Base-by-base conservation (phyloP, 2,329 filamentous ascomycete species). In the Didymella exigua region DNA sequence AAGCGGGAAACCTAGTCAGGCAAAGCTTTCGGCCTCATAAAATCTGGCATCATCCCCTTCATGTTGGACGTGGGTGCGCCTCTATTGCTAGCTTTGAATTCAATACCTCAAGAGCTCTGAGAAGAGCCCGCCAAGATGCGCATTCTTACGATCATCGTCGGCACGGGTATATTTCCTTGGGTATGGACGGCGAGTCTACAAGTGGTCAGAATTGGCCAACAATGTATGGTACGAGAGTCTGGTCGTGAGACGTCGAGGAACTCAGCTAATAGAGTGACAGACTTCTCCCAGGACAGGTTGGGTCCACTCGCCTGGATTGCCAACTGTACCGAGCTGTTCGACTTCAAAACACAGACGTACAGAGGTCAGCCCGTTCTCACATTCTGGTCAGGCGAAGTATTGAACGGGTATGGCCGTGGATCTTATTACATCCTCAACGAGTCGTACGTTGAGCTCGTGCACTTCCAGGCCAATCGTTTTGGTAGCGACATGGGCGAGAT, bases 401-500 rank as follows among this genome's bases (percentile, higher is more conserved):
- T 54, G n/a, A 41, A 51, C 18, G 61, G 62, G 10, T 60, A 30
- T 11, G 58, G 58, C 5, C 62, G 45, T n/a, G 53, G 54, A 11
- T 60, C 59, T 0, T 59, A 42, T 29, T 55, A 59, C 19, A 50
- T 63, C 4, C 54, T 63, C 27, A 59, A 69, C 27, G 54, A 61
- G 29, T 62, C 60, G 6, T 64, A 65, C 27, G 41, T 48, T 14
- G 62, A 63, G 34, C 60, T 61, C 19, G 53, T 53, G 6, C 60
- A 58, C 33, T 58, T 66, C 36, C 51, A 60, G 6, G 44, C 59
- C 3, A 54, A 49, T 30, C 36, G 48, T 14, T 62, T 54, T n/a
- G 54, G 50, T 13, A 45, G 58, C 2, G 34, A 59, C 14, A 45
- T 52, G 40, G 64, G 60, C 13, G 79, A 81, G 53, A 56, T 78